Evolutionary conservation across 2,329 filamentous ascomycete species (phyloP), one percentile per base, ranked within the genome.

Genomic region (Stachybotrys chartarum): DNA sequence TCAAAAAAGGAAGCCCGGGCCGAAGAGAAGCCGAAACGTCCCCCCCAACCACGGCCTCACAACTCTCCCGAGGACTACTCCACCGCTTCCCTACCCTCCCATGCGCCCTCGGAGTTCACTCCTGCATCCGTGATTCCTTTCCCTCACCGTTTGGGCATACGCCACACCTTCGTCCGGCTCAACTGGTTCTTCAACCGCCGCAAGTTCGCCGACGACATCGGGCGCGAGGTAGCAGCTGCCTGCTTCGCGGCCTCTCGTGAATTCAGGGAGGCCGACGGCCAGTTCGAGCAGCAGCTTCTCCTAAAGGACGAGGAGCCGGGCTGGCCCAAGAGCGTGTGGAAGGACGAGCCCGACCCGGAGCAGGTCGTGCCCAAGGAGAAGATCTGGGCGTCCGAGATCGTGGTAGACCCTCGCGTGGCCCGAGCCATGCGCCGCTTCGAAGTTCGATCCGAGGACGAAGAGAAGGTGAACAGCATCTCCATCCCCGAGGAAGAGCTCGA

Each of bases 101-200:
- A 80, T 49, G 81, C 88, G 48, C 93, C 93, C 4, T 66, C 77
- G 59, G 82, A 86, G 57, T 84, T 99, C 65, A 82, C 86, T 44
- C 91, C 91, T 48, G 85, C 87, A 6, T 77, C 81, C 30, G 79
- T 88, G 14, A 80, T 99, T 57, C 78, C 83, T 47, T 89, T 96
- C 70, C 93, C 93, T 1, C 93, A 97, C 69, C 82, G 97, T 56
- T 86, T 99, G 32, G 94, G 94, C 57, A 96, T 99, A 77, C 76
- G 89, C 59, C 93, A 94, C 74, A 97, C 93, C 3, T 89, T 91
- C 1, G 88, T 86, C 60, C 87, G 94, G 57, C 79, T 97, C 58
- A 88, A 88, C 66, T 88, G 94, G 60, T 99, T 92, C 79, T 78
- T 99, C 58, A 96, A 87, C 70, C 86, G 87, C 58, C 87, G 94